Conservation (phyloP, 108 stramenopile genomes). For the Conticribra weissflogii region DNA sequence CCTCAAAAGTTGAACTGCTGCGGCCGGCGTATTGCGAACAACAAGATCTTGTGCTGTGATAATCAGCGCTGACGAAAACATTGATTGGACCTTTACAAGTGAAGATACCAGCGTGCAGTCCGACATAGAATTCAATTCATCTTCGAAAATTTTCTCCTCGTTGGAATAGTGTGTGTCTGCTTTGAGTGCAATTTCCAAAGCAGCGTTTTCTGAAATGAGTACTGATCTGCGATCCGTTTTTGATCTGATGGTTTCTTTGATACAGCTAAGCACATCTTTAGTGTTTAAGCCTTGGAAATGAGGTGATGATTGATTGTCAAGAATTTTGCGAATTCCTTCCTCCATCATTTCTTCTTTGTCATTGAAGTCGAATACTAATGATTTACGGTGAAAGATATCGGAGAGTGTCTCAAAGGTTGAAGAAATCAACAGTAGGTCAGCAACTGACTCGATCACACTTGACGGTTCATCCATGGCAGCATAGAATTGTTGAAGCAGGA, state of each 20-base stretch:
- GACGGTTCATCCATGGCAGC: constrained; percentile 7
- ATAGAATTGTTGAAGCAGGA: constrained; percentile 30
- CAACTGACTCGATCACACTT: constrained; percentile 11
- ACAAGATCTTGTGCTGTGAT: constrained; percentile 20
- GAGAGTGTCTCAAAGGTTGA: constrained; percentile 34
- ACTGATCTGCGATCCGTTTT: no score
- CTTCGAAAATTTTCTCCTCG: background rate
- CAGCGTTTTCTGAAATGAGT: no score
- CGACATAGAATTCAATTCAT: background rate
- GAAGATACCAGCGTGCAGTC: background rate
- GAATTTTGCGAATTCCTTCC: background rate
- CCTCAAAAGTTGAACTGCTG: constrained; percentile 17
- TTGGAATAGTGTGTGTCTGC: background rate
- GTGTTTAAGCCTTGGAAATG: no score
- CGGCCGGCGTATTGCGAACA: constrained; percentile 13
- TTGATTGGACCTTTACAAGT: constrained; percentile 14
- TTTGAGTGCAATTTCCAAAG: no score
- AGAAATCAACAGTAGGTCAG: constrained; percentile 33
- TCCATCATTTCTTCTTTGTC: background rate
- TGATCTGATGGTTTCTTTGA: no score
- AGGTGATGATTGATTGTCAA: no score
- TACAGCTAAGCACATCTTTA: no score
- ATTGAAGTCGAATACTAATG: background rate
- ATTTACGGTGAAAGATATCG: constrained; percentile 5
- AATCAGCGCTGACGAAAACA: constrained; percentile 24